A percentile compares a stretch with the other conserved stretches of the same genome.
phyloP scores from a whole-genome alignment of 768 basidiomycete genomes.

The Lactarius pseudohatsudake region DNA sequence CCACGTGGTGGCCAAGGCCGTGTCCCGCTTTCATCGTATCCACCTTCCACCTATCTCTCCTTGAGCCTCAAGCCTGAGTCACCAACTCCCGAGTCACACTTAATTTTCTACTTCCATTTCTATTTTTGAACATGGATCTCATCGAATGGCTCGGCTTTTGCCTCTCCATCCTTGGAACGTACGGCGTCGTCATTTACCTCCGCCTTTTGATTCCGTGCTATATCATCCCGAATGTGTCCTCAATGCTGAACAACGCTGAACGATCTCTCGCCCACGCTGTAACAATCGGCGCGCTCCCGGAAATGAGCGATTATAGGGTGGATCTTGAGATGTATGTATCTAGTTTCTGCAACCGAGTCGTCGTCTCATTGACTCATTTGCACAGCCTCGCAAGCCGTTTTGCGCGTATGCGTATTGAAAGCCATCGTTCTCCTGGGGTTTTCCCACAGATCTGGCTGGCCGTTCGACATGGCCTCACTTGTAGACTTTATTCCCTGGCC shows the following conservation, averaged over 20 bases:
- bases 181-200: neutral
- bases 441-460: conserved; percentile 7
- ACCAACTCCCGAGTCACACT: neutral
- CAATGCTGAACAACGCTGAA: neutral
- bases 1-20: neutral
- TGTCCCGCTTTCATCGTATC: neutral
- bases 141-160: neutral
- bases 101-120: neutral
- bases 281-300: neutral
- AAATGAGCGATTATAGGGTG: neutral
- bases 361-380: neutral
- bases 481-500: conserved; percentile 4
- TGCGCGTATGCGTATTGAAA: neutral
- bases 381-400: neutral
- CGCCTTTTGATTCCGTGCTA: neutral
- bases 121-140: neutral
- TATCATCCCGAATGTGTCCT: neutral
- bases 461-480: neutral
- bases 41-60: neutral
- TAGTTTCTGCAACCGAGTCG: neutral
- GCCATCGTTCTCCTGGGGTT: neutral
- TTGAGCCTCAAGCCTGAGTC: neutral
- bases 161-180: neutral
- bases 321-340: conserved; percentile 1
- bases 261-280: neutral